Conservation (phyloP, 78 protist species). For the Speleostelium caveatum region DNA sequence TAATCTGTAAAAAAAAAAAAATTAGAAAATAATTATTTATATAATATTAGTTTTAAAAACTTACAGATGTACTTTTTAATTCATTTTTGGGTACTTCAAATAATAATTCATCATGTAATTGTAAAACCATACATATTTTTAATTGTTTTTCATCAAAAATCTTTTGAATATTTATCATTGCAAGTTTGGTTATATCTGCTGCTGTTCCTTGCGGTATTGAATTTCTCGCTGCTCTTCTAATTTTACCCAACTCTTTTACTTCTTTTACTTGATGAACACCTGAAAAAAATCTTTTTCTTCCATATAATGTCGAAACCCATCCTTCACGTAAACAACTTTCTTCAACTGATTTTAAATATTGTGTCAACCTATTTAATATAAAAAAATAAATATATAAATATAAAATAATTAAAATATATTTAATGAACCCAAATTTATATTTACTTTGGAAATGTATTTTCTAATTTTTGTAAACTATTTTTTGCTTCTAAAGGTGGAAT, state of each 20-base stretch:
- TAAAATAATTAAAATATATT: background rate
- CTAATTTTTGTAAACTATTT: background rate
- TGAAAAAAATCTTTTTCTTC: slow-evolving; percentile 22
- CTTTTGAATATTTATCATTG: slow-evolving; percentile 67
- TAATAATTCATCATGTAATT: slow-evolving; percentile 87
- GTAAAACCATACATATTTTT: slow-evolving; percentile 43
- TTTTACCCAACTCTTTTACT: background rate
- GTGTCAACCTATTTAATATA: background rate
- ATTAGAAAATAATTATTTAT: too few species aligned
- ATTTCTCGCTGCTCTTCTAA: slow-evolving; percentile 73
- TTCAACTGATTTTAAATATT: slow-evolving; percentile 11
- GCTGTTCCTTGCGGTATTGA: slow-evolving; percentile 88
- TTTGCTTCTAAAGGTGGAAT: slow-evolving; percentile 17
- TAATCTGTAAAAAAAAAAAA: background rate
- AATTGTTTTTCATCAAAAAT: slow-evolving; percentile 4
- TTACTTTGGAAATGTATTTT: slow-evolving; percentile 27
- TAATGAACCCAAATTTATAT: too few species aligned
- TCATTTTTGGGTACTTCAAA: slow-evolving; percentile 67
- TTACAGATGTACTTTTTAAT: too few species aligned
- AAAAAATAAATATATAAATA: background rate
- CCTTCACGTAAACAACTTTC: slow-evolving; percentile 1
- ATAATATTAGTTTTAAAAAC: too few species aligned
- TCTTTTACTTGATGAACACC: background rate
- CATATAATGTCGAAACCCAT: slow-evolving; percentile 50
- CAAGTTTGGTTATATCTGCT: slow-evolving; percentile 83